Percentiles rank a stretch among this genome's conserved stretches.
Evolutionary conservation across 1,284 basidiomycete species (phyloP).

Genomic region (Leccinum insolens): DNA sequence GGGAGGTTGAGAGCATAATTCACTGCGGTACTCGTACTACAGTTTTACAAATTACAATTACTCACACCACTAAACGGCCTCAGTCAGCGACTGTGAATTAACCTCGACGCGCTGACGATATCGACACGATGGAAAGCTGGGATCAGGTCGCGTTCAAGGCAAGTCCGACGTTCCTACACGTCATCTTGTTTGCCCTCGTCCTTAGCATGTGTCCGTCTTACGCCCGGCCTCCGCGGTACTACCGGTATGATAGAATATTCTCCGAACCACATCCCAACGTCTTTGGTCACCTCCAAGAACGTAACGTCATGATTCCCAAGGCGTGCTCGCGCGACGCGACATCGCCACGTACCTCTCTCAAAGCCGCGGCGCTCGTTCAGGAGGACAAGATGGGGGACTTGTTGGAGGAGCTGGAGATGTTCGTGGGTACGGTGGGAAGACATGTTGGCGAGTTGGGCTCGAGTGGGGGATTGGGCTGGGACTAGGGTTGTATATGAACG

Average conservation of each 20-base stretch:
- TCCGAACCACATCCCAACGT: conserved; percentile 63
- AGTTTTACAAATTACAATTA: too few species aligned
- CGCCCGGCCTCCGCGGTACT: neutral
- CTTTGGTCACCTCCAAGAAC: conserved; percentile 71
- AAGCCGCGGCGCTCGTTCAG: conserved; percentile 65
- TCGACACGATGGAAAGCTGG: conserved; percentile 39
- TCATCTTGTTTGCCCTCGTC: neutral
- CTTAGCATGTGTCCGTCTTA: neutral
- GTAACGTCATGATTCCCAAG: conserved; percentile 67
- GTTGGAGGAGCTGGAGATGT: conserved; percentile 66
- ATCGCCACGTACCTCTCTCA: conserved; percentile 68
- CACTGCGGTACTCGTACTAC: too few species aligned
- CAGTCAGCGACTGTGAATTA: neutral
- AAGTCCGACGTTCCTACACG: conserved; percentile 15
- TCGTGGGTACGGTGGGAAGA: conserved; percentile 62
- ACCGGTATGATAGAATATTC: conserved; percentile 48
- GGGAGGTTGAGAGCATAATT: too few species aligned
- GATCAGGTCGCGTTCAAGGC: conserved; percentile 54
- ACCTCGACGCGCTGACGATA: neutral
- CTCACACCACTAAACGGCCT: too few species aligned
- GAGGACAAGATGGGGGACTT: conserved; percentile 65
- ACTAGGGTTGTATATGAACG: neutral
- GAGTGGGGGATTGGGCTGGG: conserved; percentile 10
- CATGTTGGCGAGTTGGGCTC: conserved; percentile 52
- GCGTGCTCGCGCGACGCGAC: conserved; percentile 61